These are phyloP conservation scores for Biscutella laevigata DNA, from an alignment of 441 rosid genomes.

Conservation along the genomic window DNA sequence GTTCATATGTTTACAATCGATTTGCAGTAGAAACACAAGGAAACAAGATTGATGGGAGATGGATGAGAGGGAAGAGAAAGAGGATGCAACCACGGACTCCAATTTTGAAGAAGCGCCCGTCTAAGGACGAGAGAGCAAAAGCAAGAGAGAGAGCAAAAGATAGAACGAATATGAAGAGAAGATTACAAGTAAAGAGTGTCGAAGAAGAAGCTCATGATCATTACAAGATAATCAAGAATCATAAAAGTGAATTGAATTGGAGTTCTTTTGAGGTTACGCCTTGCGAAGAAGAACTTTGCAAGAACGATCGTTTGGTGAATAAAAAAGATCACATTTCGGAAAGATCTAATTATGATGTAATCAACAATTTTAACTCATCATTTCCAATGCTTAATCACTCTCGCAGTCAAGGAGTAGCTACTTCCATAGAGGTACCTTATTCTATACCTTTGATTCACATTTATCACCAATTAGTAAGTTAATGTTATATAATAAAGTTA, in stretches of 20 bases:
- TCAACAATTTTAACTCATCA: conserved; percentile 35
- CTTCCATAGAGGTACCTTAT: conserved; percentile 41
- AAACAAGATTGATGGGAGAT: conserved; percentile 12
- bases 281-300: conserved; percentile 24
- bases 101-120: conserved; percentile 25
- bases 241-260: conserved; percentile 15
- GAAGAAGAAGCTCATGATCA: conserved; percentile 23
- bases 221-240: conserved; percentile 10
- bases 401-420: conserved; percentile 26
- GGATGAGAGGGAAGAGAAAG: conserved; percentile 32
- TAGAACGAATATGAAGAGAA: conserved; percentile 43
- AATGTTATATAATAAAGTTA: too few species aligned
- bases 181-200: conserved; percentile 23
- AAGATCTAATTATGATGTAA: conserved; percentile 26
- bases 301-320: conserved; percentile 19
- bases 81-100: conserved; percentile 27
- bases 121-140: conserved; percentile 52
- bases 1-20: conserved; percentile 16
- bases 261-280: conserved; percentile 25
- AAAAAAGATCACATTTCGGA: conserved; percentile 26
- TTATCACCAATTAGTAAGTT: too few species aligned
- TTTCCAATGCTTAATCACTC: conserved; percentile 29
- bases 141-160: conserved; percentile 80
- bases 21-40: conserved; percentile 21
- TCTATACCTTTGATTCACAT: neutral